Base-by-base conservation (phyloP, 73 alveolate species). In the Tetrahymena thermophila region DNA sequence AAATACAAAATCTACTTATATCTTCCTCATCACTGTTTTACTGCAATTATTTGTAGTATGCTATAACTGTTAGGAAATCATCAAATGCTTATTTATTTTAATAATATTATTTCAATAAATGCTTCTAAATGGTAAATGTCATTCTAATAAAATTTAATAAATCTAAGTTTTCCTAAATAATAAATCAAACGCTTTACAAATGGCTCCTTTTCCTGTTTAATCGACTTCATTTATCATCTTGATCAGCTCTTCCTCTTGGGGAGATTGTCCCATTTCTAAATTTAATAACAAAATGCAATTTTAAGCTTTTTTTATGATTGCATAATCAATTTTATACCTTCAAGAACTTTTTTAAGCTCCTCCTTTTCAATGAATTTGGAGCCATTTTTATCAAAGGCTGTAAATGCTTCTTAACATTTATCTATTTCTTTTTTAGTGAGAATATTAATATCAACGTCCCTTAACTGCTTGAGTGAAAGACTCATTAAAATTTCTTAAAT, bases 391-490 rank as follows among this genome's bases (percentile, higher is more conserved):
- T 97, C 98, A 93, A 97, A 97, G 94, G 99, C 98, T n/a, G 96
- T 94, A 96, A 97, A 97, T 35, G 99, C 99, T 94, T 97, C 98
- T 96, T 97, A 96, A 93, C 99, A 97, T 83, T 97, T 97, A 31
- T 96, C 96, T 93, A 96, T 97, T 50, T 96, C 98, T 58, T 97
- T 97, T 94, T 96, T 96, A 43, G 98, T 94, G 23, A 97, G 97
- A 35, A 85, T 94, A 94, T 85, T 94, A 15, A 94, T 89, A 94
- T 94, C 93, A 25, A 84, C 93, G 35, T 85, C 85, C 42, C 93
- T 94, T 43, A 94, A 85, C 34, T 94, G 94, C 43, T 94, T 94
- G 84, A 94, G 42, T 85, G 83, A 71, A 25, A 94, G 93, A 34
- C 95, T 85, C 96, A 94, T 94, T 84, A 37, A 71, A 28, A 71